phyloP scores from a whole-genome alignment of 495 filamentous ascomycete species.

The Cladorrhinum samala region DNA sequence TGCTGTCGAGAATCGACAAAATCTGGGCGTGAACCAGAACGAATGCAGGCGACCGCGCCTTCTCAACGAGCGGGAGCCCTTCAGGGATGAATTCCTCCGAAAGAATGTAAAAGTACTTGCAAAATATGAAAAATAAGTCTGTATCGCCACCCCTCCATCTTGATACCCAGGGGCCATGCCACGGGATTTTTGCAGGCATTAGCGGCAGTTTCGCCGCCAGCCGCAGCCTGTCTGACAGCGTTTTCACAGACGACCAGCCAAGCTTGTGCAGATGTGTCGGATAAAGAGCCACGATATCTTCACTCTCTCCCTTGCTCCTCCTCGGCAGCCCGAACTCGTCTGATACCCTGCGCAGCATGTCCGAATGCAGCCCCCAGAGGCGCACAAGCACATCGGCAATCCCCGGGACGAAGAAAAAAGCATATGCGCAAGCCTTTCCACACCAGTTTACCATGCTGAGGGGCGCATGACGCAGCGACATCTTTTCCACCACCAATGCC shows the following conservation, averaged over 20 bases:
- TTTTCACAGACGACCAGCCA: conserved; percentile 61
- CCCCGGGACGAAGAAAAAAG: conserved; percentile 91
- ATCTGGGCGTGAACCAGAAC: conserved; percentile 82
- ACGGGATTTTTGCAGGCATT: conserved; percentile 64
- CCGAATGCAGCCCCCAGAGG: conserved; percentile 67
- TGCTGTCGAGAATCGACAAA: conserved; percentile 72
- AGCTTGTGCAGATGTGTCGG: conserved; percentile 65
- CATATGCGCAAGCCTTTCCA: conserved; percentile 89
- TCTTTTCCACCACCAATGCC: conserved; percentile 82
- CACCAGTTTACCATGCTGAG: conserved; percentile 87
- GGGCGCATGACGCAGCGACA: conserved; percentile 86
- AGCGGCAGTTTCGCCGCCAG: conserved; percentile 61
- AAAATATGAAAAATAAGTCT: conserved; percentile 90
- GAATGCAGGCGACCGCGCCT: conserved; percentile 71
- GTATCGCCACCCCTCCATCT: conserved; percentile 88
- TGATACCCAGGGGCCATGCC: conserved; percentile 79
- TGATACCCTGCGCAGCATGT: conserved; percentile 61
- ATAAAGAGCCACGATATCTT: conserved; percentile 63
- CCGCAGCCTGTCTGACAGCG: conserved; percentile 59
- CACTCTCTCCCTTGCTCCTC: conserved; percentile 40
- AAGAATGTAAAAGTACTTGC: conserved; percentile 83
- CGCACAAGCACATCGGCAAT: conserved; percentile 81
- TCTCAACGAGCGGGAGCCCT: conserved; percentile 52
- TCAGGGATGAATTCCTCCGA: conserved; percentile 71
- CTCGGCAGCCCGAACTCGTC: conserved; percentile 55